Evolutionary conservation across 2,329 filamentous ascomycete species (phyloP), one percentile per base, ranked within the genome.

Genomic region (Laburnicola sp.): DNA sequence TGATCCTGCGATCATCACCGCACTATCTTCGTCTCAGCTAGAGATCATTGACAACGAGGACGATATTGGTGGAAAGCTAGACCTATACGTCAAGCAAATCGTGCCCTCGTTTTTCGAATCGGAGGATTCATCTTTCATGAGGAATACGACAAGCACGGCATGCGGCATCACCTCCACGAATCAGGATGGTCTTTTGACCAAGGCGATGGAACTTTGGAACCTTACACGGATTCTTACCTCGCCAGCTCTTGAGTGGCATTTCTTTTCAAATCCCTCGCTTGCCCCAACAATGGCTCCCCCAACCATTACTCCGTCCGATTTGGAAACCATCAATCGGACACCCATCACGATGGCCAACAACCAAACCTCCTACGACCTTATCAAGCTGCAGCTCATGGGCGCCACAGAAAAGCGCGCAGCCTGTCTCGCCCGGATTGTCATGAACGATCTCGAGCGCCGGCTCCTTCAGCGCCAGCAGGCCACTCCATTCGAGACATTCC

Each of bases 361-460:
- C 37, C 60, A 70, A 2, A 66, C 78, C 25, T 78, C 79, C 2
- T 78, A 81, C 54, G 65, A 70, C 1, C 69, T 83, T 3, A 77
- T 85, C 52, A 77, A 72, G 56, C 73, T 75, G 45, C 82, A 85
- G 62, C 69, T 85, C 39, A 77, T 80, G 41, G 78, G 80, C 3
- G 80, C 77, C 1, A 75, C 78, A 16, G 82, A 85, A 60, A 80
- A 80, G 57, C 77, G 80, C 26, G 80, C 81, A 31, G 74, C 76
- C 10, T 73, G 74, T 45, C 70, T 84, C 4, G 78, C 78, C 57
- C 82, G 81, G 47, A 71, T 71, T 7, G 77, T 84, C 30, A 80
- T 85, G 75, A 82, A 82, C 54, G 82, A 84, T 51, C 74, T 85
- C 1, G 83, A 86, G 62, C 78, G 81, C 16, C 77, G 82, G n/a